A percentile compares a stretch with the other conserved stretches of the same genome.
phyloP scores from a whole-genome alignment of 1,139 yeast genomes.

The Entelexis paramagnoliae region DNA sequence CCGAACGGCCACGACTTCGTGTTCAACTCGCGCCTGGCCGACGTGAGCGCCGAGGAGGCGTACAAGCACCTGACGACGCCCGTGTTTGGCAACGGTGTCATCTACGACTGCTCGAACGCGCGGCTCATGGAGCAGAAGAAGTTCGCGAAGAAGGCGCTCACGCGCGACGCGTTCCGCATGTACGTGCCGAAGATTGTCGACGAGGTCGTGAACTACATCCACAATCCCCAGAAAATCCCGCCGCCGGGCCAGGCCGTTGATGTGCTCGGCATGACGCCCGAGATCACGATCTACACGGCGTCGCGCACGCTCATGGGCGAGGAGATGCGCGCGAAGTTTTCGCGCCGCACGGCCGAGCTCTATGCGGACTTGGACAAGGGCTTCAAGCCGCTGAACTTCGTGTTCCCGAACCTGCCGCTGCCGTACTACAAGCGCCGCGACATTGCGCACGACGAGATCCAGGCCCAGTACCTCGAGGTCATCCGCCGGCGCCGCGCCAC shows the following conservation, averaged over 20 bases:
- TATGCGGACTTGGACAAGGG: conserved; percentile 93
- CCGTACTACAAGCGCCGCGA: conserved; percentile 81
- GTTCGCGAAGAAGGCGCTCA: conserved; percentile 82
- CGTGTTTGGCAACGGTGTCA: conserved; percentile 93
- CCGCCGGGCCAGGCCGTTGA: conserved; percentile 47
- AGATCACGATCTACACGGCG: conserved; percentile 92
- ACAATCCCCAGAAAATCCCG: conserved; percentile 30
- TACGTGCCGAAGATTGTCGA: conserved; percentile 84
- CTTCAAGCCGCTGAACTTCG: conserved; percentile 91
- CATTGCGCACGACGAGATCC: conserved; percentile 71
- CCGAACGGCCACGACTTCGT: conserved; percentile 97
- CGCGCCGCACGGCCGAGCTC: conserved; percentile 70
- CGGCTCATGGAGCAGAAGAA: conserved; percentile 97
- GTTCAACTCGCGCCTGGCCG: conserved; percentile 77
- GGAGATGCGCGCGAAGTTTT: conserved; percentile 76
- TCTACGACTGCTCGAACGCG: conserved; percentile 90
- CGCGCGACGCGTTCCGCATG: conserved; percentile 68
- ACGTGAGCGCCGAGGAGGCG: conserved; percentile 94
- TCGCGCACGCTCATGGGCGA: conserved; percentile 84
- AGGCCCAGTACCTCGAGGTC: conserved; percentile 68
- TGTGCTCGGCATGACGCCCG: conserved; percentile 82
- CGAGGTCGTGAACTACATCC: conserved; percentile 61
- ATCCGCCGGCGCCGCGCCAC: conserved; percentile 52
- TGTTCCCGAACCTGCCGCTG: conserved; percentile 85
- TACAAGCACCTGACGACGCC: conserved; percentile 93